phyloP scores from a whole-genome alignment of 345 rosid genomes.

The Lumnitzera littorea region DNA sequence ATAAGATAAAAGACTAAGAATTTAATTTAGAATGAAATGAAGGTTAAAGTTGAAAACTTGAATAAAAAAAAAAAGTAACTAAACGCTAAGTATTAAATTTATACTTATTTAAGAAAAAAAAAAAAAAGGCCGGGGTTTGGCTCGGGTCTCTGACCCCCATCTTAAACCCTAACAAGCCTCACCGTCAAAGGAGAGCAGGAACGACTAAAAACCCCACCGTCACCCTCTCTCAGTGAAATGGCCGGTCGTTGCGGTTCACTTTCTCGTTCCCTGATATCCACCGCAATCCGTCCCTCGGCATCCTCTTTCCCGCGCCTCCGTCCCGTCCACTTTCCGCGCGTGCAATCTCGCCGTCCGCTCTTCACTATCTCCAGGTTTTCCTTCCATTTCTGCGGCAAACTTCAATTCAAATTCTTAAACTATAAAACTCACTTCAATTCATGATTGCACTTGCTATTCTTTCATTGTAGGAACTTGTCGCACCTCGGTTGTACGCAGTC shows the following conservation, averaged over 20 bases:
- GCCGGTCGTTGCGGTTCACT: conserved; percentile 22
- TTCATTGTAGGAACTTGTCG: conserved; percentile 10
- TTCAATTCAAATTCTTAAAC: background rate
- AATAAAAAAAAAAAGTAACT: too few relatives aligned
- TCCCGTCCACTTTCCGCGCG: conserved; percentile 3
- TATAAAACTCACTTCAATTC: background rate
- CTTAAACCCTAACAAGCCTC: too few relatives aligned
- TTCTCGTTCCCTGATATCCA: conserved; percentile 12
- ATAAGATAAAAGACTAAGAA: too few relatives aligned
- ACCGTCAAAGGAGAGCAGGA: too few relatives aligned
- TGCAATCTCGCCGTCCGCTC: conserved; percentile 13
- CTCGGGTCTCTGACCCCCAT: too few relatives aligned
- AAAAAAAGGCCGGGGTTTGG: too few relatives aligned
- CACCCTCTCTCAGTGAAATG: conserved; percentile 4
- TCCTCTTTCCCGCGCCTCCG: conserved; percentile 14
- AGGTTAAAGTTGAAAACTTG: too few relatives aligned
- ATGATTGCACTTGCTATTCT: background rate
- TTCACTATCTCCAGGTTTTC: conserved; percentile 15
- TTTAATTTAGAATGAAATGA: too few relatives aligned
- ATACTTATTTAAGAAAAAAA: too few relatives aligned
- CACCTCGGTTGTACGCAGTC: conserved; percentile 17
- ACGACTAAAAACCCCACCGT: too few relatives aligned
- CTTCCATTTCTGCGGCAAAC: background rate
- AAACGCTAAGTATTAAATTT: too few relatives aligned
- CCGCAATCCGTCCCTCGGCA: conserved; percentile 14